Conservation (phyloP, 805 yeast species). For the Schwanniomyces polymorphus region DNA sequence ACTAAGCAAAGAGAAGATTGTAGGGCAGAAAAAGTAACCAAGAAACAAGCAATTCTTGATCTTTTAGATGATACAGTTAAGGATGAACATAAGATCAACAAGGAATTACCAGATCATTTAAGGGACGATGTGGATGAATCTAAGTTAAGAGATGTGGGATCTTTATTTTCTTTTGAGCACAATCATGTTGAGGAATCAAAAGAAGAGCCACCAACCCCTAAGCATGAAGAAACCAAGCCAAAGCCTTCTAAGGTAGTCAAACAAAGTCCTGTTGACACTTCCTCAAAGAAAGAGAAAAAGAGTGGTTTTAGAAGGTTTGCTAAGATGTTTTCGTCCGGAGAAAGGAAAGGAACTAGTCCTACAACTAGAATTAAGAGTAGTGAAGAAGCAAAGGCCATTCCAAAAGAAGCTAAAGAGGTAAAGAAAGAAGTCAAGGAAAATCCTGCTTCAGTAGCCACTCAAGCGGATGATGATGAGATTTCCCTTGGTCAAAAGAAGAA, state of each 20-base stretch:
- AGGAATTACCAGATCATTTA: slow-evolving; percentile 54
- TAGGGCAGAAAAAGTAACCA: slow-evolving; percentile 33
- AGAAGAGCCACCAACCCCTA: slow-evolving; percentile 3
- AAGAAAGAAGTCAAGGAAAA: slow-evolving; percentile 1
- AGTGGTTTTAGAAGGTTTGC: slow-evolving; percentile 21
- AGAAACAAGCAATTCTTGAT: slow-evolving; percentile 31
- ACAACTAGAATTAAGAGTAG: neutral
- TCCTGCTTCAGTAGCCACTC: slow-evolving; percentile 5
- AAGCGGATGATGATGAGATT: slow-evolving; percentile 27
- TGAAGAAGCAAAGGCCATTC: neutral
- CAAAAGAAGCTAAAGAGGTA: slow-evolving; percentile 2
- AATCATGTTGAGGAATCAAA: slow-evolving; percentile 8
- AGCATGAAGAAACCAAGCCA: neutral
- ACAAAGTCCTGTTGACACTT: slow-evolving; percentile 4
- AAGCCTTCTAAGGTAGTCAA: neutral
- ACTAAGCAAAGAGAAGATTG: slow-evolving; percentile 38
- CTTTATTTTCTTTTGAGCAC: slow-evolving; percentile 36
- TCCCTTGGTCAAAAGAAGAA: slow-evolving; percentile 25
- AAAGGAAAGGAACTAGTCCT: neutral
- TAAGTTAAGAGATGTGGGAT: slow-evolving; percentile 37
- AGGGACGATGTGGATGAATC: slow-evolving; percentile 34
- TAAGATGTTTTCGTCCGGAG: slow-evolving; percentile 7
- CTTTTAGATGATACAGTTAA: slow-evolving; percentile 37
- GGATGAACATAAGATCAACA: slow-evolving; percentile 49
- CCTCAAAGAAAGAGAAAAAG: slow-evolving; percentile 7